Evolutionary conservation across 2,329 filamentous ascomycete species (phyloP).

Genomic region (Hymenoscyphus fraxineus): DNA sequence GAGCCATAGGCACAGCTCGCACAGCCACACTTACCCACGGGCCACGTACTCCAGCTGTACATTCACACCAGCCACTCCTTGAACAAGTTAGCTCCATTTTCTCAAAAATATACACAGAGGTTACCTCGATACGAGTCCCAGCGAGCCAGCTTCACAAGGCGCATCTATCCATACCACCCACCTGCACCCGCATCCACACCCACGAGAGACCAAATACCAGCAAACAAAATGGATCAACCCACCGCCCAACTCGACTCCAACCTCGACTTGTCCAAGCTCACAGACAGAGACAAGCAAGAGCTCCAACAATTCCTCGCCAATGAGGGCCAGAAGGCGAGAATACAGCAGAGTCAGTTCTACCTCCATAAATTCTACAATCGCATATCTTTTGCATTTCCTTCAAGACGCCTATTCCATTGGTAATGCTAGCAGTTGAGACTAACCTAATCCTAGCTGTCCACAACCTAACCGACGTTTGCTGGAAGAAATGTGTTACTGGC

Average conservation of each 20-base stretch:
- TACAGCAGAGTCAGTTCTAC: slow-evolving; percentile 45
- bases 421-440: slow-evolving; percentile 34
- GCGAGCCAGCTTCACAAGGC: too few species aligned
- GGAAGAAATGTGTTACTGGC: slow-evolving; percentile 85
- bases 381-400: not conserved
- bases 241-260: slow-evolving; percentile 27
- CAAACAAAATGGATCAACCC: slow-evolving; percentile 28
- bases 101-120: not conserved
- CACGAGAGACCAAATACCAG: not conserved
- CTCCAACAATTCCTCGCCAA: slow-evolving; percentile 81
- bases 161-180: too few species aligned
- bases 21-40: too few species aligned
- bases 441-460: slow-evolving; percentile 51
- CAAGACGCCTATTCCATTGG: not conserved
- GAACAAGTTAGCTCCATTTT: not conserved
- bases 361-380: slow-evolving; percentile 1
- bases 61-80: not conserved
- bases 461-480: slow-evolving; percentile 74
- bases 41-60: too few species aligned
- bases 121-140: not conserved
- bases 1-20: too few species aligned
- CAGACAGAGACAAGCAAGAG: slow-evolving; percentile 78
- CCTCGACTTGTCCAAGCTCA: slow-evolving; percentile 70
- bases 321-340: slow-evolving; percentile 78
- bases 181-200: too few species aligned